Percentiles rank a stretch among this genome's conserved stretches.
These are phyloP conservation scores for Exidia glandulosa DNA, from an alignment of 768 basidiomycete genomes.

Conservation along the genomic window DNA sequence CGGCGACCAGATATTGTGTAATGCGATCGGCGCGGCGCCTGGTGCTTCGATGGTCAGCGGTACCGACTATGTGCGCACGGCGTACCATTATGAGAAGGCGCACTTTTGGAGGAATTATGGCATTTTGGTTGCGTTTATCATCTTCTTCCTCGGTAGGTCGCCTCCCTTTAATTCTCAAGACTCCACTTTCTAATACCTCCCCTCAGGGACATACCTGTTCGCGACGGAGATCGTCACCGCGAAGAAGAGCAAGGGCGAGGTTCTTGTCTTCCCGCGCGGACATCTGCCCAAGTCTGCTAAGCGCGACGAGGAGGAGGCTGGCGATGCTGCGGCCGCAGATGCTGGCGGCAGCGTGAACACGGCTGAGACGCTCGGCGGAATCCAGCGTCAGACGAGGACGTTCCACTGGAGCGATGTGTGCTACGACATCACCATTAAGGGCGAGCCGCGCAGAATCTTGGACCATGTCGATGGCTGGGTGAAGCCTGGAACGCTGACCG, in stretches of 20 bases:
- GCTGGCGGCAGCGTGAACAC: constrained; percentile 20
- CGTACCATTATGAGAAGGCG: constrained; percentile 34
- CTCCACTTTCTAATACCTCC: no score
- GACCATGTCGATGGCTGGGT: constrained; percentile 39
- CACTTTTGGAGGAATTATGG: constrained; percentile 65
- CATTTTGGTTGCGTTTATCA: constrained; percentile 58
- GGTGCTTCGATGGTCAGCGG: constrained; percentile 23
- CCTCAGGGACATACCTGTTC: constrained; percentile 46
- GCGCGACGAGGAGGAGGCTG: constrained; percentile 14
- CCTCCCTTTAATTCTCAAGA: no score
- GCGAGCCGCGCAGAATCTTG: constrained; percentile 20
- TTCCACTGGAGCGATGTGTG: constrained; percentile 37
- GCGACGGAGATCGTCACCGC: constrained; percentile 47
- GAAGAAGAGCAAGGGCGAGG: constrained; percentile 41
- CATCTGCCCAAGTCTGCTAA: constrained; percentile 19
- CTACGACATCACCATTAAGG: constrained; percentile 26
- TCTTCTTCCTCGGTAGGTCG: constrained; percentile 60
- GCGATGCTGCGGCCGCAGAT: constrained; percentile 18
- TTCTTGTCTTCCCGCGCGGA: constrained; percentile 24
- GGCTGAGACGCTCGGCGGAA: constrained; percentile 1
- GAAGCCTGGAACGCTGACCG: constrained; percentile 49
- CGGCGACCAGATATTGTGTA: constrained; percentile 2
- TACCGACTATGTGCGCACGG: constrained; percentile 26
- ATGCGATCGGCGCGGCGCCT: constrained; percentile 8
- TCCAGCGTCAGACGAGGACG: constrained; percentile 19